phyloP scores from a whole-genome alignment of 176 grass and related monocot genomes.

The Lolium perenne region DNA sequence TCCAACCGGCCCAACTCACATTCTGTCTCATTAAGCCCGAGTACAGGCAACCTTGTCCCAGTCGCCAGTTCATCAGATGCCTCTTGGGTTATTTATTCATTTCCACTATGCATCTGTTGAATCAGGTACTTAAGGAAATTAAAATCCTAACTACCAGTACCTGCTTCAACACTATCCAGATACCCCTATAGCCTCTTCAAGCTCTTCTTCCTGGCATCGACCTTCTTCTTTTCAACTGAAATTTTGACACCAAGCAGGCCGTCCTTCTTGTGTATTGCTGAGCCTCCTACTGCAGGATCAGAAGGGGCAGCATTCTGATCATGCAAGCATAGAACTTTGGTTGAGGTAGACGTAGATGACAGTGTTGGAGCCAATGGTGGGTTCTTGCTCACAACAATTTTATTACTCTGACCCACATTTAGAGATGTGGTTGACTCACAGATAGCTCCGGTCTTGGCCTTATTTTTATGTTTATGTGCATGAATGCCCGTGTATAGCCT shows the following conservation, averaged over 20 bases:
- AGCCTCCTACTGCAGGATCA: slow-evolving; percentile 9
- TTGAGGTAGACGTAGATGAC: not conserved
- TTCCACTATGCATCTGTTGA: not conserved
- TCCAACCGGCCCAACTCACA: no score
- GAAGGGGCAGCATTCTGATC: slow-evolving; percentile 55
- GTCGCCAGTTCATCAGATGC: no score
- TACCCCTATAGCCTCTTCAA: slow-evolving; percentile 75
- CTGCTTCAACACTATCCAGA: no score
- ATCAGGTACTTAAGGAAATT: not conserved
- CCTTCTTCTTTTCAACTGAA: slow-evolving; percentile 80
- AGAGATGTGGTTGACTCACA: no score
- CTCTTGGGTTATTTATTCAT: not conserved
- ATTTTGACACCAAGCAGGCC: slow-evolving; percentile 39
- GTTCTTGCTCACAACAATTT: no score
- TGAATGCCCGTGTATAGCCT: no score
- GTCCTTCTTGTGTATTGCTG: slow-evolving; percentile 53
- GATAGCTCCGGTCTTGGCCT: no score
- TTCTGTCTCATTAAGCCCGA: no score
- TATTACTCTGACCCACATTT: no score
- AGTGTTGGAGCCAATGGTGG: no score
- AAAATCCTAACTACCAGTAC: slow-evolving; percentile 15
- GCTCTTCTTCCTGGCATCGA: slow-evolving; percentile 92
- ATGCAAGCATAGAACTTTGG: slow-evolving; percentile 51
- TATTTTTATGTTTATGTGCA: no score
- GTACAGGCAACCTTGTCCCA: no score